These are phyloP conservation scores for Aspergillus sergii DNA, from an alignment of 2,329 filamentous ascomycete genomes.

Conservation along the genomic window DNA sequence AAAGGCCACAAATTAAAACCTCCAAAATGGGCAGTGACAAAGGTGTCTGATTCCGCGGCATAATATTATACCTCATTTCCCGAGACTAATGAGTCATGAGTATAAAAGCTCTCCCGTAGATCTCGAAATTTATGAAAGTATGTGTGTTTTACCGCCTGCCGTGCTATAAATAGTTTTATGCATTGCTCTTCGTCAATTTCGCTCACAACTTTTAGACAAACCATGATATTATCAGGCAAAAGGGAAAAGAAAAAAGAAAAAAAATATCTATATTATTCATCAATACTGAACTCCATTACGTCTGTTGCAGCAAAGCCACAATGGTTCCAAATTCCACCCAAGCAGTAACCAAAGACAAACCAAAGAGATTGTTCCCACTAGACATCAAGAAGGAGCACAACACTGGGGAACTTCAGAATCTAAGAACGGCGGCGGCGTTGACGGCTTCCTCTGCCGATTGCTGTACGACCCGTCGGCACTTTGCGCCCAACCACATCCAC, in stretches of 20 bases:
- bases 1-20: not conserved
- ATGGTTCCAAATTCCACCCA: slow-evolving; percentile 11
- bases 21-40: not conserved
- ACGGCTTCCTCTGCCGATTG: slow-evolving; percentile 23
- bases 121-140: not conserved
- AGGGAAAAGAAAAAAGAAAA: slow-evolving; percentile 4
- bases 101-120: not conserved
- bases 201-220: not conserved
- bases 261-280: not conserved
- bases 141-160: not conserved
- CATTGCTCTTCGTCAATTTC: not conserved
- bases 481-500: slow-evolving; percentile 34
- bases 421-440: slow-evolving; percentile 28
- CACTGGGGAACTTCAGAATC: slow-evolving; percentile 15
- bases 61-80: not conserved
- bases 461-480: slow-evolving; percentile 23
- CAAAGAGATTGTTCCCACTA: slow-evolving; percentile 4
- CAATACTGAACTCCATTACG: slow-evolving; percentile 17
- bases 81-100: not conserved
- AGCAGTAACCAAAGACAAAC: slow-evolving; percentile 10
- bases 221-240: slow-evolving; percentile 1
- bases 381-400: slow-evolving; percentile 8
- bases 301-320: slow-evolving; percentile 8
- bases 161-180: not conserved
- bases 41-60: too few relatives aligned